Percentiles rank a stretch among this genome's conserved stretches.
Conservation (phyloP, 345 rosid genomes). For the Noccaea caerulescens region DNA sequence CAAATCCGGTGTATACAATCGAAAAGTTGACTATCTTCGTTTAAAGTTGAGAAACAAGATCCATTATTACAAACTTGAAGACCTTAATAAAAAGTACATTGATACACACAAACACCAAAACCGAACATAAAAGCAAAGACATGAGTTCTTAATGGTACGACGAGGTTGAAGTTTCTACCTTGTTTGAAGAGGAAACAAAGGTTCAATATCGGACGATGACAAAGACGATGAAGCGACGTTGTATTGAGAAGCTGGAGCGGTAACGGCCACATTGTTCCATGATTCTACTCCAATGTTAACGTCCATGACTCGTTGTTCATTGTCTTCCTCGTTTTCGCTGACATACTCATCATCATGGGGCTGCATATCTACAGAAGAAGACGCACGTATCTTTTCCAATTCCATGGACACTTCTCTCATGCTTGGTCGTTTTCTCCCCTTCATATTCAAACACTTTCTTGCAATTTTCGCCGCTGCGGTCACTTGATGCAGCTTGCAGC, state of each 20-base stretch:
- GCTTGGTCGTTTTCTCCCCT: constrained; percentile 49
- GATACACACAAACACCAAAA: background rate
- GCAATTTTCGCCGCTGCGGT: constrained; percentile 43
- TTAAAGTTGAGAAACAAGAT: background rate
- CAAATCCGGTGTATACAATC: background rate
- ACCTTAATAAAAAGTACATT: background rate
- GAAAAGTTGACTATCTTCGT: background rate
- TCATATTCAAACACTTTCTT: constrained; percentile 40
- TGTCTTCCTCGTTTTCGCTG: constrained; percentile 22
- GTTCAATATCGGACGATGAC: constrained; percentile 25
- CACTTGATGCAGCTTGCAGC: constrained; percentile 17
- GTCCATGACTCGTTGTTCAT: background rate
- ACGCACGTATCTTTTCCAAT: constrained; percentile 30
- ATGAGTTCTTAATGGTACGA: background rate
- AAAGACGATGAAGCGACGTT: background rate
- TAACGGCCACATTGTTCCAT: background rate
- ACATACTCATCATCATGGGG: background rate
- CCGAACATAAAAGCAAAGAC: constrained; percentile 7
- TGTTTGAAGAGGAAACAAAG: constrained; percentile 33
- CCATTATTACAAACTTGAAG: background rate
- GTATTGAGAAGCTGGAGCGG: constrained; percentile 13
- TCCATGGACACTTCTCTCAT: constrained; percentile 50
- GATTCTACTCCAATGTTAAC: background rate
- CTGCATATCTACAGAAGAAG: background rate
- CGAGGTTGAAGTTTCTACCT: constrained; percentile 14